Base-by-base conservation (phyloP, 2,329 filamentous ascomycete species). In the Venturiaceae sp. region DNA sequence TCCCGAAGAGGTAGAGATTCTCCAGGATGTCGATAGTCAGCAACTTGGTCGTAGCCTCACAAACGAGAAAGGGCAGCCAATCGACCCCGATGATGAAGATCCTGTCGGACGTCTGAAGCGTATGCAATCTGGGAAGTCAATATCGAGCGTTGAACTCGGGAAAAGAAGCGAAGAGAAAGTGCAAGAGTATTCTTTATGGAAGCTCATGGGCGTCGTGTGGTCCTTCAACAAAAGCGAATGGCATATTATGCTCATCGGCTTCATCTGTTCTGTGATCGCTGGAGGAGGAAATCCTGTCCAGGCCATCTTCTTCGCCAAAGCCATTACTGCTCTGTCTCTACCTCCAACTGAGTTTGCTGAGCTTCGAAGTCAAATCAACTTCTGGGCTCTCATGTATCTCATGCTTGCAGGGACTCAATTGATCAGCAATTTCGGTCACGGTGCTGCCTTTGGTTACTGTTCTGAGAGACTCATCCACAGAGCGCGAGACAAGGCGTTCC, bases 331-430 rank as follows among this genome's bases (percentile, higher is more conserved):
- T 8, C 78, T 94, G 13, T 83, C 85, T 7, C 74, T 85, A 21
- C 82, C 77, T 28, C 71, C 74, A 16, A 71, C 64, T 36, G 77
- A 78, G 69, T 82, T 77, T 44, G 72, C 68, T 32, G 72, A 83
- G 57, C 78, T 95, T 56, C 82, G 86, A 63, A 76, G 80, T 19
- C 82, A 92, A 60, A 85, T 87, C 21, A 83, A 90, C 67, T 96
- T 96, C 70, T 96, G 90, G 90, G 85, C 84, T 59, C 75, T 85
- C 66, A 95, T 96, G 90, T 96, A 87, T 71, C 80, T 92, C 63
- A 91, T 95, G 81, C 78, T 96, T 58, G 91, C 84, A 2, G 72
- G 90, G 57, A 83, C 87, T 9, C 83, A 88, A 67, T 82, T 95
- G 60, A 70, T 92, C 57, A 78, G 85, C 5, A 90, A 87, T 65